Percentiles rank a stretch among this genome's conserved stretches.
Evolutionary conservation across 164 flowering plant genomes (phyloP).

Genomic region (Tetrastigma voinierianum): DNA sequence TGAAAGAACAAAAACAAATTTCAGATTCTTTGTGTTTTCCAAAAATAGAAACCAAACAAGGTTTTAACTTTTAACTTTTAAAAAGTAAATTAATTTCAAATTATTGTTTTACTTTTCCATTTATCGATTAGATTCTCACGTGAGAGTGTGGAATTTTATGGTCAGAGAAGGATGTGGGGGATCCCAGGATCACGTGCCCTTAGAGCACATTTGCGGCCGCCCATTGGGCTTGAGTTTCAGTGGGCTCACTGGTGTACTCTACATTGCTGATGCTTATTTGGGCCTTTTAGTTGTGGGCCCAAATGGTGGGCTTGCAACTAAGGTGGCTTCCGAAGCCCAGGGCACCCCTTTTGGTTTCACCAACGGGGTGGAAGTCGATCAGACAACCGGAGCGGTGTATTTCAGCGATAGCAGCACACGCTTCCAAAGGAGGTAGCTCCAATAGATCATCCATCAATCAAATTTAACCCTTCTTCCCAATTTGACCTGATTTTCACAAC

Average conservation of each 20-base stretch:
- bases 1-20: too few relatives aligned
- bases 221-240: constrained; percentile 51
- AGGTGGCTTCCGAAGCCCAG: constrained; percentile 20
- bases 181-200: constrained; percentile 15
- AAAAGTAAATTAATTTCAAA: too few relatives aligned
- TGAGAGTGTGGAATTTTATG: neutral
- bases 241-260: constrained; percentile 31
- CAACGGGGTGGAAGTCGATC: constrained; percentile 48
- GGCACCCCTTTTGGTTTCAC: constrained; percentile 35
- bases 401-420: constrained; percentile 50
- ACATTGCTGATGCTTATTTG: constrained; percentile 53
- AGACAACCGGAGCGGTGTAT: constrained; percentile 30
- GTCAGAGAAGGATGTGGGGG: constrained; percentile 34
- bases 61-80: too few relatives aligned
- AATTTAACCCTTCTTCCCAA: too few relatives aligned
- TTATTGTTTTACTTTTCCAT: too few relatives aligned
- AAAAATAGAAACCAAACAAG: too few relatives aligned
- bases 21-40: too few relatives aligned
- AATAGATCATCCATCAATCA: too few relatives aligned
- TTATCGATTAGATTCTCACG: neutral
- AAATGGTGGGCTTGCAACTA: constrained; percentile 41
- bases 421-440: constrained; percentile 37
- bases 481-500: too few relatives aligned
- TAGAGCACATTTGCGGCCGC: constrained; percentile 55
- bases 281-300: constrained; percentile 52